Conservation (phyloP, 1,139 yeast genomes). For the Taphrina communis region DNA sequence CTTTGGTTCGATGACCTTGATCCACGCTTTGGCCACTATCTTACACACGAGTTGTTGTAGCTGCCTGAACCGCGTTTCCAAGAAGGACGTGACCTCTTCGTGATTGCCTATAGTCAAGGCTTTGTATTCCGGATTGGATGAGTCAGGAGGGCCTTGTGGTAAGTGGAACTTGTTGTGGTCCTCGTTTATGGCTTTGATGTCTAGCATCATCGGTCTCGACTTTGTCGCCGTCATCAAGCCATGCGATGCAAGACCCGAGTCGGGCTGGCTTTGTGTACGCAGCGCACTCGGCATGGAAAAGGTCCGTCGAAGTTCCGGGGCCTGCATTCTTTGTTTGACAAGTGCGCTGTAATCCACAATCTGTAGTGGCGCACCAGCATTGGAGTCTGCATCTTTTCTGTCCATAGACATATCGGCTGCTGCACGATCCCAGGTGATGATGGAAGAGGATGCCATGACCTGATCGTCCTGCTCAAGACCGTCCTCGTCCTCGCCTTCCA, state of each 20-base stretch:
- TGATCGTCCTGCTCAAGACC: constrained; percentile 13
- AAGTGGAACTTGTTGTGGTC: background rate
- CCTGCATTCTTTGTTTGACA: constrained; percentile 13
- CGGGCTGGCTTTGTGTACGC: background rate
- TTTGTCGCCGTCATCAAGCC: background rate
- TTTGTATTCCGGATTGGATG: constrained; percentile 40
- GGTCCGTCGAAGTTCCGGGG: constrained; percentile 30
- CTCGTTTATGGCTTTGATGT: constrained; percentile 16
- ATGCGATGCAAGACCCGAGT: constrained; percentile 1
- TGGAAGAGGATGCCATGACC: background rate
- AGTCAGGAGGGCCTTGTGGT: constrained; percentile 45
- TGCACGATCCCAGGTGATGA: constrained; percentile 20
- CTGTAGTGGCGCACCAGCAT: background rate
- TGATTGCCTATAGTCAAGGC: constrained; percentile 42
- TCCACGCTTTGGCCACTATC: constrained; percentile 69
- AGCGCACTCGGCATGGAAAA: constrained; percentile 31
- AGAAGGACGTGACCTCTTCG: constrained; percentile 42
- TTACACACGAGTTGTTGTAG: constrained; percentile 67
- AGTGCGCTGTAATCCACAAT: constrained; percentile 7
- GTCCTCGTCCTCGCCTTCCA: constrained; percentile 26
- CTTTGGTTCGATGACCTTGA: constrained; percentile 66
- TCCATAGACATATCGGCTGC: background rate
- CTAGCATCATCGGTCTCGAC: constrained; percentile 17
- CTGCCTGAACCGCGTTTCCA: constrained; percentile 45
- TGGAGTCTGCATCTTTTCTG: background rate